These are phyloP conservation scores for Leccinum fibrillosum DNA, from an alignment of 768 basidiomycete species.

Conservation along the genomic window DNA sequence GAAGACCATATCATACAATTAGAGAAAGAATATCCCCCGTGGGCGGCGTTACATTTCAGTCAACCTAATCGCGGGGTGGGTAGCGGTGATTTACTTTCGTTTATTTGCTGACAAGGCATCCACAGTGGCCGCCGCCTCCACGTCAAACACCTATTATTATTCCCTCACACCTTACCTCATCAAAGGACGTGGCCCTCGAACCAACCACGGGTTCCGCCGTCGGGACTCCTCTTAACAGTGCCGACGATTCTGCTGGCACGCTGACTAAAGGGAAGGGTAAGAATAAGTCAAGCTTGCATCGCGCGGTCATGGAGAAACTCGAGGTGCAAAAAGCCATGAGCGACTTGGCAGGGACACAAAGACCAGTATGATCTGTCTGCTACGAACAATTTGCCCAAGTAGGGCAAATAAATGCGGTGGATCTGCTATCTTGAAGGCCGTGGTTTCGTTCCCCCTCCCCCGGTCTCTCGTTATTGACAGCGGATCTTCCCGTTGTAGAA, in stretches of 20 bases:
- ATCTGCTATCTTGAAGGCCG: background rate
- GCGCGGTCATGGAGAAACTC: slow-evolving; percentile 70
- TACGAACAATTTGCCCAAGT: background rate
- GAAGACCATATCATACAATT: slow-evolving; percentile 76
- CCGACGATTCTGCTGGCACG: slow-evolving; percentile 11
- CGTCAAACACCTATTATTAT: slow-evolving; percentile 76
- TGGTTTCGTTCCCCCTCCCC: background rate
- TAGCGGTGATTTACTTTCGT: slow-evolving; percentile 10
- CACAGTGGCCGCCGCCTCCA: slow-evolving; percentile 82
- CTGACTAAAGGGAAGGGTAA: slow-evolving; percentile 31
- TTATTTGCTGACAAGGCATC: background rate
- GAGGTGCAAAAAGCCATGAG: slow-evolving; percentile 72
- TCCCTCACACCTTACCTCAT: slow-evolving; percentile 55
- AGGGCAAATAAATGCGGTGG: background rate
- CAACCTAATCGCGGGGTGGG: slow-evolving; percentile 78
- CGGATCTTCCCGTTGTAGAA: background rate
- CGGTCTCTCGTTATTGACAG: background rate
- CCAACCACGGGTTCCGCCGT: slow-evolving; percentile 5
- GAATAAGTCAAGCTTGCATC: slow-evolving; percentile 63
- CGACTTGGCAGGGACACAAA: slow-evolving; percentile 37
- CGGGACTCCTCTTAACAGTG: slow-evolving; percentile 5
- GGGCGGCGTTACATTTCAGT: slow-evolving; percentile 87
- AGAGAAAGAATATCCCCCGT: slow-evolving; percentile 82
- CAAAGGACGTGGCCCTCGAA: slow-evolving; percentile 22
- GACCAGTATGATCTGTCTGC: slow-evolving; percentile 8